These are phyloP conservation scores for Entonaema liquescens DNA, from an alignment of 495 filamentous ascomycete species.

Conservation along the genomic window DNA sequence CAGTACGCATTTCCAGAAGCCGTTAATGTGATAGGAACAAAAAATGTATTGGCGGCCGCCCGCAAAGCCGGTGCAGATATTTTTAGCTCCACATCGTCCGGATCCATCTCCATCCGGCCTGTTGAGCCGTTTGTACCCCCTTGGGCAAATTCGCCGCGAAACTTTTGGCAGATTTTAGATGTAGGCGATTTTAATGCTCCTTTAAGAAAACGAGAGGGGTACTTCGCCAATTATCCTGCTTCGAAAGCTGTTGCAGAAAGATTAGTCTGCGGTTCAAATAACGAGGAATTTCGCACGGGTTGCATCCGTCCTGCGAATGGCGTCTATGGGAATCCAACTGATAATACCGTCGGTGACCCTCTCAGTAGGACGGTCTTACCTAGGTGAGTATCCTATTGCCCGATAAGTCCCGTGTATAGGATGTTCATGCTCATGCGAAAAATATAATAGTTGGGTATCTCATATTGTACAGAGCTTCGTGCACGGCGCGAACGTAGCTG, in stretches of 20 bases:
- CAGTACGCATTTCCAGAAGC: constrained; percentile 50
- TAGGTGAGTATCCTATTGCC: constrained; percentile 52
- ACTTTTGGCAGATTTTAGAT: constrained; percentile 59
- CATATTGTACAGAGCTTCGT: constrained; percentile 65
- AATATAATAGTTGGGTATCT: constrained; percentile 54
- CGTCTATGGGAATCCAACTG: constrained; percentile 65
- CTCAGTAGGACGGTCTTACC: constrained; percentile 46
- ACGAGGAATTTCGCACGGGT: constrained; percentile 59
- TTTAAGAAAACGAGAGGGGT: constrained; percentile 56
- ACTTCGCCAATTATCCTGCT: constrained; percentile 66
- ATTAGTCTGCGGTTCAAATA: constrained; percentile 59
- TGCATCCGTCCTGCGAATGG: constrained; percentile 67
- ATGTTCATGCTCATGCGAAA: not conserved
- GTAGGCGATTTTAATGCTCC: constrained; percentile 54
- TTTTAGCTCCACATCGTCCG: constrained; percentile 68
- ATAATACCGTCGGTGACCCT: constrained; percentile 58
- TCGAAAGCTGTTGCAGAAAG: constrained; percentile 63
- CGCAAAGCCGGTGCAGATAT: constrained; percentile 58
- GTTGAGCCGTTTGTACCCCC: constrained; percentile 60
- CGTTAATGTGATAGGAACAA: constrained; percentile 68
- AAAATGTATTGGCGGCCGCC: constrained; percentile 64
- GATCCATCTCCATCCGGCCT: constrained; percentile 58
- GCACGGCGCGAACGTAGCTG: constrained; percentile 65
- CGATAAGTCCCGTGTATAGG: constrained; percentile 1
- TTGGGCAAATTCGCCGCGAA: constrained; percentile 53